These are phyloP conservation scores for Verticillium dahliae DNA, from an alignment of 2,329 filamentous ascomycete species.

Conservation along the genomic window DNA sequence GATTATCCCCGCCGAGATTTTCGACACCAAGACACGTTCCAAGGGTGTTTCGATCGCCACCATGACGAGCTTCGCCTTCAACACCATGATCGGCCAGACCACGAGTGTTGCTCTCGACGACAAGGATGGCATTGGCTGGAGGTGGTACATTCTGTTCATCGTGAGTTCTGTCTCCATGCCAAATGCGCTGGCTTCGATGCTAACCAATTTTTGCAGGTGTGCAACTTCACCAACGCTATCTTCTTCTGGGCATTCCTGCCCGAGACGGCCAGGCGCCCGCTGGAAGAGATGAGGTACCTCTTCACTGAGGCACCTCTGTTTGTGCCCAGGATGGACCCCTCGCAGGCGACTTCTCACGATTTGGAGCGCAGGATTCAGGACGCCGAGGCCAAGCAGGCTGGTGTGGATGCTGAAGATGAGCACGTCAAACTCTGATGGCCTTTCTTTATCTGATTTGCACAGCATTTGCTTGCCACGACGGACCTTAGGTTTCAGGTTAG, in stretches of 20 bases:
- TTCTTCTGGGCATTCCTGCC: slow-evolving; percentile 59
- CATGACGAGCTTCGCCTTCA: slow-evolving; percentile 68
- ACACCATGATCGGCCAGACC: slow-evolving; percentile 54
- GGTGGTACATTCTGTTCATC: slow-evolving; percentile 6
- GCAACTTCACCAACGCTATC: slow-evolving; percentile 46
- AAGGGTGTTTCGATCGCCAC: slow-evolving; percentile 70
- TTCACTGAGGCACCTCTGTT: slow-evolving; percentile 60
- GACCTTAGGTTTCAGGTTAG: too few relatives aligned
- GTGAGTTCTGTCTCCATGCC: background rate
- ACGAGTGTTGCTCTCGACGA: slow-evolving; percentile 1
- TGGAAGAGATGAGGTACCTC: slow-evolving; percentile 63
- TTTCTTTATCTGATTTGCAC: too few relatives aligned
- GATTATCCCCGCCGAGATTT: slow-evolving; percentile 34
- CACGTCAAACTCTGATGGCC: background rate
- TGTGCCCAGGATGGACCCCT: slow-evolving; percentile 46
- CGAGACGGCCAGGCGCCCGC: slow-evolving; percentile 55
- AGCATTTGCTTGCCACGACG: too few relatives aligned
- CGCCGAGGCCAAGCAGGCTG: slow-evolving; percentile 42
- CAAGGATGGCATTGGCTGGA: background rate
- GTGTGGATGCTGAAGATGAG: background rate
- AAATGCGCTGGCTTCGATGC: background rate
- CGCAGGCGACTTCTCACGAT: slow-evolving; percentile 35
- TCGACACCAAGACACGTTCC: slow-evolving; percentile 67
- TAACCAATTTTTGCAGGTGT: slow-evolving; percentile 26
- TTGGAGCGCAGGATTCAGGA: slow-evolving; percentile 53